Evolutionary conservation across 441 rosid species (phyloP), one percentile per base, ranked within the genome.

Genomic region (Euphorbia celastroides): DNA sequence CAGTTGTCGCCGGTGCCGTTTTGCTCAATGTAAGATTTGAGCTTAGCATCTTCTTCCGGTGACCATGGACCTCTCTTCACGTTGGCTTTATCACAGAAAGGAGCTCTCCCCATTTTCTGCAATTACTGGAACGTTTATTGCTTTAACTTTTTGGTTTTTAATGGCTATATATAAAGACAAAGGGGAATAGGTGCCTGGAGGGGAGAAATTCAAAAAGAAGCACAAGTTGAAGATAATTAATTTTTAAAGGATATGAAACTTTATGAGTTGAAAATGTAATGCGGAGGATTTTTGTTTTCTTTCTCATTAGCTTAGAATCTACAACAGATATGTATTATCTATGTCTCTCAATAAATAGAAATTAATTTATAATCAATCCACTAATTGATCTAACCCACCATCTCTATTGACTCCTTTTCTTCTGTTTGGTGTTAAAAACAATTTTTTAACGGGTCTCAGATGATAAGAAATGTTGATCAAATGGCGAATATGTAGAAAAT

Each of bases 1-100:
- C 93, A 87, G 74, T 87, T 87, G 30, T 87, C 84, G 14, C 82
- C 87, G 10, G 84, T 83, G 77, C 92, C 92, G 46, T 85, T 80
- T 55, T 75, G 58, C 34, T 85, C 74, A 54, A 87, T 62, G 57
- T 80, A 85, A 69, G 72, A 62, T 71, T 73, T 85, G 72, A 87
- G 89, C 59, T 73, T 74, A 19, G 85, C 84, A 48, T 87, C 92
- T 81, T 85, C 93, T 54, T 87, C 93, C 0, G 89, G 92, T 9
- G 92, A 86, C 92, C 92, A 86, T 1, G 89, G 88, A 2, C 92
- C 92, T 77, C 82, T 79, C 75, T 82, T 87, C 60, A 87, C 90
- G 26, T 80, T 85, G 22, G 86, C 85, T 75, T 87, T 87, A 77
- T 87, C 93, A 72, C 93, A 87, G 71, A 90, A 87, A 36, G 93